Conservation (phyloP, 2,329 filamentous ascomycete genomes). For the Cladophialophora exuberans region DNA sequence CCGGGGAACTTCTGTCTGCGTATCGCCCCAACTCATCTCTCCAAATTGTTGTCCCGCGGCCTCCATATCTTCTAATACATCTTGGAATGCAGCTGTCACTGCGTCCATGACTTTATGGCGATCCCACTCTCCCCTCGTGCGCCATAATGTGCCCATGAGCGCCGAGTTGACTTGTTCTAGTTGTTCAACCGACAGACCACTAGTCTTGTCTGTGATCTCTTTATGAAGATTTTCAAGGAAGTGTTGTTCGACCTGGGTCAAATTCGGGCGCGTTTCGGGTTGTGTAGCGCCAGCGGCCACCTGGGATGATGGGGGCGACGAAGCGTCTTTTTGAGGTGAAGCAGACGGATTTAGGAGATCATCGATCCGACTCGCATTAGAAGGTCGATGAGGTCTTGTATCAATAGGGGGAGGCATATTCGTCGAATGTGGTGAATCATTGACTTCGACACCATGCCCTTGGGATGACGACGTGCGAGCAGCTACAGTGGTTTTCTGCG, state of each 20-base stretch:
- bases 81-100: conserved; percentile 58
- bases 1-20: no score
- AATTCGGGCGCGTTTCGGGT: conserved; percentile 18
- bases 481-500: conserved; percentile 1
- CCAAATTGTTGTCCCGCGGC: conserved; percentile 32
- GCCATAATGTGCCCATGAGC: conserved; percentile 91
- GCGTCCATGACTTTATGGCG: conserved; percentile 70
- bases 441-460: conserved; percentile 11
- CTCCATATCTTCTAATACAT: conserved; percentile 34
- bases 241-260: conserved; percentile 26
- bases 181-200: conserved; percentile 86
- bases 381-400: conserved; percentile 4
- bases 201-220: conserved; percentile 68
- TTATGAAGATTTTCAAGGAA: conserved; percentile 34
- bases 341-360: conserved; percentile 31
- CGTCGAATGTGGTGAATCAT: conserved; percentile 22
- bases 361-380: conserved; percentile 16
- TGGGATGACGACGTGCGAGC: conserved; percentile 19
- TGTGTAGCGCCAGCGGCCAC: no score
- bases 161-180: conserved; percentile 89
- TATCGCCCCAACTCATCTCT: conserved; percentile 28
- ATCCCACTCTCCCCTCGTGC: conserved; percentile 78
- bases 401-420: conserved; percentile 5
- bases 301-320: no score
- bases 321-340: conserved; percentile 6